Conservation (phyloP, 352 stramenopile genomes). For the Phytophthora colocasiae region DNA sequence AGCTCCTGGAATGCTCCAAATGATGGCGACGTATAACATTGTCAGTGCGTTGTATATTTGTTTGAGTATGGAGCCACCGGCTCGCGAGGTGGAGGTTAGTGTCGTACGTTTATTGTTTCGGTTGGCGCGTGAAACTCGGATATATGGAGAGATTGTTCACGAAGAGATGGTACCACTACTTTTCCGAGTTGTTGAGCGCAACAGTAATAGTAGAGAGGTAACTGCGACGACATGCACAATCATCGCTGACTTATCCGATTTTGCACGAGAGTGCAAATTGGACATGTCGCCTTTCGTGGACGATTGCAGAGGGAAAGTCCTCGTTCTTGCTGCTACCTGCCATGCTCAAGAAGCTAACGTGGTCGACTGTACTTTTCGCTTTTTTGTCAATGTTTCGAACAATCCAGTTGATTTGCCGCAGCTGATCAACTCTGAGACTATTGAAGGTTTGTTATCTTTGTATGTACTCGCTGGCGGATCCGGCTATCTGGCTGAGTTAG, state of each 20-base stretch:
- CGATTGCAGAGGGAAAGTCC: slow-evolving; percentile 44
- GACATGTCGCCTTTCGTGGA: slow-evolving; percentile 64
- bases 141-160: slow-evolving; percentile 67
- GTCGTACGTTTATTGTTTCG: slow-evolving; percentile 47
- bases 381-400: slow-evolving; percentile 60
- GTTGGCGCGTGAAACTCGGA: slow-evolving; percentile 43
- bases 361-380: slow-evolving; percentile 52
- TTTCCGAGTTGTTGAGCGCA: slow-evolving; percentile 65
- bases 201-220: slow-evolving; percentile 60
- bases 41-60: slow-evolving; percentile 47
- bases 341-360: slow-evolving; percentile 43
- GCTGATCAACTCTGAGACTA: slow-evolving; percentile 55
- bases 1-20: slow-evolving; percentile 43
- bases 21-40: slow-evolving; percentile 53
- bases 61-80: slow-evolving; percentile 29
- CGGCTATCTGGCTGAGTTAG: slow-evolving; percentile 40
- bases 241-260: slow-evolving; percentile 73
- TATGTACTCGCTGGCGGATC: slow-evolving; percentile 51
- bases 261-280: slow-evolving; percentile 60
- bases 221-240: slow-evolving; percentile 60
- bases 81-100: slow-evolving; percentile 40
- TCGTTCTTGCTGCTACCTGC: slow-evolving; percentile 49
- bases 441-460: slow-evolving; percentile 70
- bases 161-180: slow-evolving; percentile 56
- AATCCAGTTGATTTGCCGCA: slow-evolving; percentile 60